Conservation (phyloP, 108 stramenopile genomes). For the Licmophora abbreviata region DNA sequence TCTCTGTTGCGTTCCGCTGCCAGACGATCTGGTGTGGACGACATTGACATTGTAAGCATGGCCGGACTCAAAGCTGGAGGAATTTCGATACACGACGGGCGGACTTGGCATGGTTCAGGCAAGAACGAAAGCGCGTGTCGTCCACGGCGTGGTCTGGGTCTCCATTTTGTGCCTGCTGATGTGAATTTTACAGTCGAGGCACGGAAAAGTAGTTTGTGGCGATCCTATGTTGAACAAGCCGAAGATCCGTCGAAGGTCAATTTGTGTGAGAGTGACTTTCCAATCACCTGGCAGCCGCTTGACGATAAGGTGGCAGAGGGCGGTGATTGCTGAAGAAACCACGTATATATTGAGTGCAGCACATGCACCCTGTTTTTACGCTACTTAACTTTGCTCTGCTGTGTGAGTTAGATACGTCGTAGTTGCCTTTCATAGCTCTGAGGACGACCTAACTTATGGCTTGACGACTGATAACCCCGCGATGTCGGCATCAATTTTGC, state of each 20-base stretch:
- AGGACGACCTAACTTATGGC: too few relatives aligned
- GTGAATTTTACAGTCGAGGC: constrained; percentile 66
- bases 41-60: constrained; percentile 46
- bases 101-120: constrained; percentile 73
- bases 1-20: constrained; percentile 48
- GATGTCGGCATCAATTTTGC: too few relatives aligned
- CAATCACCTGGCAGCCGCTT: constrained; percentile 43
- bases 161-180: constrained; percentile 71
- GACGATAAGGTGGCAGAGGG: too few relatives aligned
- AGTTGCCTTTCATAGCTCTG: too few relatives aligned
- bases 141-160: constrained; percentile 65
- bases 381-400: too few relatives aligned
- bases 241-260: constrained; percentile 26
- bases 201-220: constrained; percentile 58
- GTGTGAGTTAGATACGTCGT: too few relatives aligned
- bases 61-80: constrained; percentile 54
- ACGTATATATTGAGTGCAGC: too few relatives aligned
- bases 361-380: too few relatives aligned
- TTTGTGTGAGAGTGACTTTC: constrained; percentile 49
- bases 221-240: constrained; percentile 25
- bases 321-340: too few relatives aligned
- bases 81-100: constrained; percentile 69
- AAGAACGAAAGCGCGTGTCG: constrained; percentile 30
- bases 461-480: too few relatives aligned
- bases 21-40: constrained; percentile 33